phyloP scores from a whole-genome alignment of 768 basidiomycete genomes.

The Coprinellus micaceus region DNA sequence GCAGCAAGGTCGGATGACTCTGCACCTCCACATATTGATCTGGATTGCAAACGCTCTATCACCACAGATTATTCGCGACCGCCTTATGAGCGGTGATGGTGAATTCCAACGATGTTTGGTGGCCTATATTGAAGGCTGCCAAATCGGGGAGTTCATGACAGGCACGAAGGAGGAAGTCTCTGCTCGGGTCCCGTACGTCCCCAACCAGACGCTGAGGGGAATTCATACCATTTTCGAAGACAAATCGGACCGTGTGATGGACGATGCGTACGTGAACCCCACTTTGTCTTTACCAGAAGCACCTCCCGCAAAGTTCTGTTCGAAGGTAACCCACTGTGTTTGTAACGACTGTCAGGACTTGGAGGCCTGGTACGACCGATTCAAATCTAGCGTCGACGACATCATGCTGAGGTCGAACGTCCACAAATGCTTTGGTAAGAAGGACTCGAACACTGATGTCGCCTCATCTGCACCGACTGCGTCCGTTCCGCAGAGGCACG shows the following conservation, averaged over 20 bases:
- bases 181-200: too few relatives aligned
- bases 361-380: not conserved
- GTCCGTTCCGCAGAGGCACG: not conserved
- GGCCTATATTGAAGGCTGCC: constrained; percentile 18
- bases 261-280: not conserved
- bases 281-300: too few relatives aligned
- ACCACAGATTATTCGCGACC: not conserved
- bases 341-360: not conserved
- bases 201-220: not conserved
- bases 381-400: too few relatives aligned
- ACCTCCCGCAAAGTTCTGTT: not conserved
- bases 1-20: constrained; percentile 5
- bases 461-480: constrained; percentile 18
- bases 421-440: not conserved
- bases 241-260: not conserved
- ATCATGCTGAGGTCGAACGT: not conserved
- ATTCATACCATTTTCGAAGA: not conserved
- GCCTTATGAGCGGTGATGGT: not conserved
- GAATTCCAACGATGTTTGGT: not conserved
- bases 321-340: not conserved
- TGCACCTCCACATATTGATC: not conserved
- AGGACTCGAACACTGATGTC: constrained; percentile 12
- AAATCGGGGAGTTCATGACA: constrained; percentile 28
- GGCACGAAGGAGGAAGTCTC: constrained; percentile 16
- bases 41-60: not conserved